A percentile compares a stretch with the other conserved stretches of the same genome.
Evolutionary conservation across 371 early-diverging fungal genomes (phyloP).

Genomic region (Syncephalastrum racemosum): DNA sequence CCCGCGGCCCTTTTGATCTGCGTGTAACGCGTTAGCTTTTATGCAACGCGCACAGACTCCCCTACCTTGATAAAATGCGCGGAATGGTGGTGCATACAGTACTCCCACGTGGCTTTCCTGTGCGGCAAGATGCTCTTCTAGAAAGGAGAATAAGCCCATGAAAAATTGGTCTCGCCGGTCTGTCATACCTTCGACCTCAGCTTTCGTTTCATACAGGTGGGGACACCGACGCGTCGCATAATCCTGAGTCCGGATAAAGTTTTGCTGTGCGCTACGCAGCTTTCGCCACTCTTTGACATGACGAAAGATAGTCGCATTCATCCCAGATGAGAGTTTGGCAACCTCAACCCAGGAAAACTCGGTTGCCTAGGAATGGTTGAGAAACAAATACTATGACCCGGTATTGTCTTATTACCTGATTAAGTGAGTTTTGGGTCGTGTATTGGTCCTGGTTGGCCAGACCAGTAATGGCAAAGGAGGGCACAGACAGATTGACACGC

Average conservation of each 20-base stretch:
- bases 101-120: slow-evolving; percentile 57
- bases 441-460: slow-evolving; percentile 52
- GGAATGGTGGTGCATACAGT: slow-evolving; percentile 59
- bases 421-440: not conserved
- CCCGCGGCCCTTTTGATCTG: not conserved
- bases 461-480: slow-evolving; percentile 53
- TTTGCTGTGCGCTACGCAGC: slow-evolving; percentile 55
- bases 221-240: slow-evolving; percentile 61
- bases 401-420: no score
- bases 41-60: not conserved
- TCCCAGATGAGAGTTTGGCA: slow-evolving; percentile 57
- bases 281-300: slow-evolving; percentile 62
- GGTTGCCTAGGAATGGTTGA: slow-evolving; percentile 11
- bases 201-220: slow-evolving; percentile 56
- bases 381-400: no score
- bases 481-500: slow-evolving; percentile 62
- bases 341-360: slow-evolving; percentile 75
- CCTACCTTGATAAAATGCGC: slow-evolving; percentile 41
- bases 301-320: slow-evolving; percentile 62
- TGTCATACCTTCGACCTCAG: slow-evolving; percentile 19
- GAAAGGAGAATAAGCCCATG: not conserved
- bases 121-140: slow-evolving; percentile 7
- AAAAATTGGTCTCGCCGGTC: no score
- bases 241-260: slow-evolving; percentile 68
- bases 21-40: not conserved